phyloP scores from a whole-genome alignment of 305 asterid species.

The Fraxinus platypoda region DNA sequence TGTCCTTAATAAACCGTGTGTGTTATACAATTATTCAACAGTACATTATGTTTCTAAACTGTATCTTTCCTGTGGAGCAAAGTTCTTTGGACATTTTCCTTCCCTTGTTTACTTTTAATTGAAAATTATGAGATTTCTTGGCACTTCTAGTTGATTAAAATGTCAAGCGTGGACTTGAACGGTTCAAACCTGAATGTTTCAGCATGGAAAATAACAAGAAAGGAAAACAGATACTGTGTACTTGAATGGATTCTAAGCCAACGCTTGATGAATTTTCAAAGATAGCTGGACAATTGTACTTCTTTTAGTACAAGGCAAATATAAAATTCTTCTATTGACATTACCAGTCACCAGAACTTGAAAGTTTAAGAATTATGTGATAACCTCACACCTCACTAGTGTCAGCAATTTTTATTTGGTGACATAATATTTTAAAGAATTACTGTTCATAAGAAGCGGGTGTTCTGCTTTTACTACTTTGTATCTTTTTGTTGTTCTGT shows the following conservation, averaged over 20 bases:
- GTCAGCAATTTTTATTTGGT: background rate
- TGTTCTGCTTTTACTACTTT: background rate
- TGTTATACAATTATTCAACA: background rate
- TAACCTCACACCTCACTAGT: background rate
- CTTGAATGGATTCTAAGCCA: background rate
- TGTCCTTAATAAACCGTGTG: background rate
- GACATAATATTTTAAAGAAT: slow-evolving; percentile 1
- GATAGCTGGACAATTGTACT: background rate
- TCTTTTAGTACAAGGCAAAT: background rate
- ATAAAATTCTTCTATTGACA: background rate
- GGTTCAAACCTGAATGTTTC: background rate
- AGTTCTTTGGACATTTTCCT: background rate
- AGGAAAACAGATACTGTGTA: background rate
- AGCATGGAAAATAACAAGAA: background rate
- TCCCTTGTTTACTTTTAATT: background rate
- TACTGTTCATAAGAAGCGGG: background rate
- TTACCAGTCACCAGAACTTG: background rate
- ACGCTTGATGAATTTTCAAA: background rate
- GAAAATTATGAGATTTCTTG: background rate
- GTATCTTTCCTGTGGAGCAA: background rate
- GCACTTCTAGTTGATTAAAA: background rate
- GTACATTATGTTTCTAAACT: background rate
- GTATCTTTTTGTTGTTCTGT: background rate
- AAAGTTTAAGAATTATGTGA: slow-evolving; percentile 9
- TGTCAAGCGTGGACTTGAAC: background rate